phyloP scores from a whole-genome alignment of 192 early-diverging fungal genomes.

The Coemansia sp. region DNA sequence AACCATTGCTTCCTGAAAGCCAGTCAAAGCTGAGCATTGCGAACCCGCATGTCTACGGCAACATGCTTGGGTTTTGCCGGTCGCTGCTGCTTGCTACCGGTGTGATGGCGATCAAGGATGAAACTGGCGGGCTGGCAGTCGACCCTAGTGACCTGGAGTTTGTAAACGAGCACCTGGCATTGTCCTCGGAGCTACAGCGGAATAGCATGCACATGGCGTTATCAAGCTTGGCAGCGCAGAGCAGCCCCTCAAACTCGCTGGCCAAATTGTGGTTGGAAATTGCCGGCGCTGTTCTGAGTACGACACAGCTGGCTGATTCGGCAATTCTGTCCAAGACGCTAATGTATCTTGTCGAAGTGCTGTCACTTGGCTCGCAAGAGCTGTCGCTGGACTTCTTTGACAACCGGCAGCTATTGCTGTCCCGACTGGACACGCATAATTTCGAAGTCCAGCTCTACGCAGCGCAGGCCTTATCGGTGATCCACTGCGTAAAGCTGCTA shows the following conservation, averaged over 20 bases:
- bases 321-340: slow-evolving; percentile 19
- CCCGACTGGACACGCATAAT: slow-evolving; percentile 10
- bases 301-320: background rate
- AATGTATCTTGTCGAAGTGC: slow-evolving; percentile 26
- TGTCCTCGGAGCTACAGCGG: slow-evolving; percentile 19
- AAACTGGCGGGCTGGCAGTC: background rate
- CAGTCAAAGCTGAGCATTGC: background rate
- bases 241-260: background rate
- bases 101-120: background rate
- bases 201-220: slow-evolving; percentile 24
- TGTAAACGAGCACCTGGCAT: slow-evolving; percentile 18
- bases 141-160: slow-evolving; percentile 22
- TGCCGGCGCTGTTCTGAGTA: slow-evolving; percentile 1
- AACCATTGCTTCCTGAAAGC: background rate
- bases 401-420: slow-evolving; percentile 11
- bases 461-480: slow-evolving; percentile 20
- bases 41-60: slow-evolving; percentile 16
- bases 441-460: slow-evolving; percentile 19
- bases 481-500: slow-evolving; percentile 22
- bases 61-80: slow-evolving; percentile 29
- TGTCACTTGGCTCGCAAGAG: slow-evolving; percentile 20
- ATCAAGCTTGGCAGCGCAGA: background rate
- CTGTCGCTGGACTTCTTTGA: slow-evolving; percentile 20
- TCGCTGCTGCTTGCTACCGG: slow-evolving; percentile 33
- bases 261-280: slow-evolving; percentile 15